Base-by-base conservation (phyloP, 805 yeast species). In the Ogataea populi-albae region DNA sequence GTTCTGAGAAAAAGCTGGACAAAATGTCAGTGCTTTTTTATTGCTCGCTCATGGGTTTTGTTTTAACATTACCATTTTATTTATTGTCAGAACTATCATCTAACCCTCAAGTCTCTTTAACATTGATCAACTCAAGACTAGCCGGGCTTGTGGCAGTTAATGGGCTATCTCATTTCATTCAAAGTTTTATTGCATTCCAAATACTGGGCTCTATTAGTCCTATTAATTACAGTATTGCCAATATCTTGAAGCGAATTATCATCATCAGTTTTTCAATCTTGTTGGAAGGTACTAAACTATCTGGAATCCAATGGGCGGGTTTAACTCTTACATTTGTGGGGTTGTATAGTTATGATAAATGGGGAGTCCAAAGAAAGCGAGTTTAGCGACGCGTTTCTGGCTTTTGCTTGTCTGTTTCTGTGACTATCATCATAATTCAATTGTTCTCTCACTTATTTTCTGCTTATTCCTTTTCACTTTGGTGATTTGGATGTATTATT, bases 181-280 rank as follows among this genome's bases (percentile, higher is more conserved):
- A 84, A 60, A 76, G 86, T 3, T 68, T 84, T 54, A 58, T 83
- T 31, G 91, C 91, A 17, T 84, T 84, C 58, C 88, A 81, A 56
- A 70, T 84, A 30, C 69, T 84, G 45, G 91, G 91, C 2, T 55
- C 73, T 47, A 69, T 83, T 17, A 71, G 81, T n/a, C 84, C 93
- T 4, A 82, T 84, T 30, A 81, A 81, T 54, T 84, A 84, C 57
- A 79, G 87, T 26, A 80, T 84, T 52, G 93, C 89, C 20, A 84
- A 80, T 55, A 83, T 84, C 32, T 57, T 82, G 60, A 84, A 84
- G 51, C 65, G 91, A 51, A 83, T 84, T 38, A 75, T 80, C 19
- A 81, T 83, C 30, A 84, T 84, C 37, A 59, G 76, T 16, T 75
- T 77, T 44, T 80, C 88, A 1, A 72, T 84, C 38, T 37, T 79